Percentiles rank a stretch among this genome's conserved stretches.
Conservation (phyloP, 352 stramenopile species). For the Hyaloperonospora brassicae region DNA sequence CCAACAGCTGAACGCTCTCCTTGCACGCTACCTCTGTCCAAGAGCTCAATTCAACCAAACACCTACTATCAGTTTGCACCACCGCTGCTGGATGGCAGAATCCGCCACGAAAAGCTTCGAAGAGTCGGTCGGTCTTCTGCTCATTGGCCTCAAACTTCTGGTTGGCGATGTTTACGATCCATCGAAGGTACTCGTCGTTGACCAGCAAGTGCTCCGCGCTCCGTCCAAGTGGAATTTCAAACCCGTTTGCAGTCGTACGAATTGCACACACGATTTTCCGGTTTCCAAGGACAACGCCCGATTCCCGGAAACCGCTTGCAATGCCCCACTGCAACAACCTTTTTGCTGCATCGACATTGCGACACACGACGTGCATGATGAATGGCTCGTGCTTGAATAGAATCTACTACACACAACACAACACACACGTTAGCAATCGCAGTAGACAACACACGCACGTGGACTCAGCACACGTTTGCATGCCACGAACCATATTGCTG, state of each 20-base stretch:
- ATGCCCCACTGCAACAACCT: slow-evolving; percentile 78
- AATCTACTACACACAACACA: slow-evolving; percentile 25
- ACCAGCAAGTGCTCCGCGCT: slow-evolving; percentile 44
- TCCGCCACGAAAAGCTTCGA: slow-evolving; percentile 41
- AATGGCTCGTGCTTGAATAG: slow-evolving; percentile 89
- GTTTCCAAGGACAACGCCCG: slow-evolving; percentile 80
- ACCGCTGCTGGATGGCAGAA: slow-evolving; percentile 26
- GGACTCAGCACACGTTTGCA: neutral
- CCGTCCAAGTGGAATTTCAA: slow-evolving; percentile 82
- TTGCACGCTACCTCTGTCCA: slow-evolving; percentile 18
- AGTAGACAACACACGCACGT: neutral
- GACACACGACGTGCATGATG: slow-evolving; percentile 88
- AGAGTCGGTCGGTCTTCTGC: slow-evolving; percentile 61
- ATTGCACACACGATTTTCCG: slow-evolving; percentile 89
- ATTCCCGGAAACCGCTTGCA: slow-evolving; percentile 81
- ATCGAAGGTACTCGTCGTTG: slow-evolving; percentile 56
- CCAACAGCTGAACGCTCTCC: slow-evolving; percentile 44
- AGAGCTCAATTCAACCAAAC: slow-evolving; percentile 16
- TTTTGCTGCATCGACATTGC: slow-evolving; percentile 68
- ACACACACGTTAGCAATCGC: neutral
- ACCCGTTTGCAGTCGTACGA: slow-evolving; percentile 74
- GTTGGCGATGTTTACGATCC: slow-evolving; percentile 76
- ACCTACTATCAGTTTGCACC: neutral
- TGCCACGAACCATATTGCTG: slow-evolving; percentile 55
- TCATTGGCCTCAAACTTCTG: slow-evolving; percentile 80